These are phyloP conservation scores for Colletotrichum sp. DNA, from an alignment of 2,329 filamentous ascomycete genomes.

Conservation along the genomic window DNA sequence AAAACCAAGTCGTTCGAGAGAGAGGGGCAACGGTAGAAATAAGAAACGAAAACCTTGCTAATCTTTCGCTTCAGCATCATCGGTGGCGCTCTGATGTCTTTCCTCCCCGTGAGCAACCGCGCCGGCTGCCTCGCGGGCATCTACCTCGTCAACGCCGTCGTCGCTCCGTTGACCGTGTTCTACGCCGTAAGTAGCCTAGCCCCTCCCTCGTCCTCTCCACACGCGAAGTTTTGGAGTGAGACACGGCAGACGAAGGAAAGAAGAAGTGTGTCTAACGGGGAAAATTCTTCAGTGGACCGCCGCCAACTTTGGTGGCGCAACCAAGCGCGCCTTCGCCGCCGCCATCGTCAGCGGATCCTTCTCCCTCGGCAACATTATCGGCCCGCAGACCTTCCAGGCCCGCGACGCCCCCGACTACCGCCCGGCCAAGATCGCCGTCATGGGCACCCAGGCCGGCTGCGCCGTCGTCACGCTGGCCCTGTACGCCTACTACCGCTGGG, in stretches of 20 bases:
- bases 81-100: slow-evolving; percentile 58
- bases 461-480: slow-evolving; percentile 46
- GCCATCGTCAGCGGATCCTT: slow-evolving; percentile 55
- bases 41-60: not conserved
- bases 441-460: slow-evolving; percentile 53
- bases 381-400: slow-evolving; percentile 59
- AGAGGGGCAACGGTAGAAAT: not conserved
- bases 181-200: slow-evolving; percentile 41
- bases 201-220: not conserved
- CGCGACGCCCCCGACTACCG: slow-evolving; percentile 56
- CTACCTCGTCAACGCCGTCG: slow-evolving; percentile 56
- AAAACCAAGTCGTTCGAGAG: not conserved
- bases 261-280: not conserved
- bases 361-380: slow-evolving; percentile 60
- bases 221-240: not conserved
- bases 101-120: slow-evolving; percentile 49
- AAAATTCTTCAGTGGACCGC: slow-evolving; percentile 44
- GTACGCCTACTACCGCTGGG: slow-evolving; percentile 55
- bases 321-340: slow-evolving; percentile 56
- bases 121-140: slow-evolving; percentile 53
- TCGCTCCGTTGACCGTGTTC: slow-evolving; percentile 49
- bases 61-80: slow-evolving; percentile 37
- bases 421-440: slow-evolving; percentile 59
- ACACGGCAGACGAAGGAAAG: not conserved
- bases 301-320: slow-evolving; percentile 56